Percentiles rank a stretch among this genome's conserved stretches.
phyloP scores from a whole-genome alignment of 2,329 filamentous ascomycete genomes.

The Colletotrichum zoysiae region DNA sequence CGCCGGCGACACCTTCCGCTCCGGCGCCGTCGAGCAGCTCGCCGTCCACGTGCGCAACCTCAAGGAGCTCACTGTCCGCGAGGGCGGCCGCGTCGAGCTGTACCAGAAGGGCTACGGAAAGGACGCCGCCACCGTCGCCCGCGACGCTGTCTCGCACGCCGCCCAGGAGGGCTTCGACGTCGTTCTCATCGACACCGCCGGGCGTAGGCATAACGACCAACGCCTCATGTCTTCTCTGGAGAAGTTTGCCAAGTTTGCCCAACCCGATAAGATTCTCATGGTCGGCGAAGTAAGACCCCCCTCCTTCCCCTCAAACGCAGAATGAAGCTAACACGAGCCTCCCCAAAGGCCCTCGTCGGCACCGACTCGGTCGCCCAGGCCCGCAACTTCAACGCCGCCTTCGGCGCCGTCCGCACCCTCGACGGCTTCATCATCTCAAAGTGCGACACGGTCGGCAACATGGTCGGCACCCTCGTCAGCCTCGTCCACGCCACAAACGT shows the following conservation, averaged over 20 bases:
- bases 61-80: constrained; percentile 86
- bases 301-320: not conserved
- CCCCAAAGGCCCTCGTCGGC: constrained; percentile 82
- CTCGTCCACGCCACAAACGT: constrained; percentile 98
- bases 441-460: constrained; percentile 99
- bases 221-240: constrained; percentile 96
- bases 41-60: constrained; percentile 95
- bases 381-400: constrained; percentile 93
- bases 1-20: constrained; percentile 96
- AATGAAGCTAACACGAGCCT: not conserved
- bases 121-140: constrained; percentile 94
- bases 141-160: constrained; percentile 89
- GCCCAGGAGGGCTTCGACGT: constrained; percentile 85
- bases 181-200: constrained; percentile 96
- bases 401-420: constrained; percentile 82
- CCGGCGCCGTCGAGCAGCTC: constrained; percentile 95
- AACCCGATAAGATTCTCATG: constrained; percentile 99
- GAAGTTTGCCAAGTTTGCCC: constrained; percentile 96
- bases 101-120: constrained; percentile 99
- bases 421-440: constrained; percentile 99
- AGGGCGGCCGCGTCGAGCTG: constrained; percentile 87
- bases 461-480: constrained; percentile 95
- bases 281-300: constrained; percentile 69
- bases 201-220: constrained; percentile 93
- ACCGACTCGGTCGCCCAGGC: constrained; percentile 97